These are phyloP conservation scores for Phascolomyces articulosus DNA, from an alignment of 371 early-diverging fungal species.

Conservation along the genomic window DNA sequence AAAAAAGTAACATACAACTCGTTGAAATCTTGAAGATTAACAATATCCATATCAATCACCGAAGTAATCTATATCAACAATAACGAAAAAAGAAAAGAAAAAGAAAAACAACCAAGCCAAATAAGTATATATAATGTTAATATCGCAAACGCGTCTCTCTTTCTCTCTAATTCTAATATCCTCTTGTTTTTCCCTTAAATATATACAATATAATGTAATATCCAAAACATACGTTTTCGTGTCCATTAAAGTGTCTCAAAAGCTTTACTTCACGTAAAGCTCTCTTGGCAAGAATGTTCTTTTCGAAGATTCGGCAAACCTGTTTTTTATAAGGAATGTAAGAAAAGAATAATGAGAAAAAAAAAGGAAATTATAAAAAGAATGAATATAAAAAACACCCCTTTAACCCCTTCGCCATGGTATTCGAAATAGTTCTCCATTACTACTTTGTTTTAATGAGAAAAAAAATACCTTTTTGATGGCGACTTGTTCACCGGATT, in stretches of 20 bases:
- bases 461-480: slow-evolving; percentile 87
- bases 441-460: too few relatives aligned
- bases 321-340: slow-evolving; percentile 7
- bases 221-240: slow-evolving; percentile 85
- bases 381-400: too few relatives aligned
- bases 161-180: not conserved
- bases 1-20: slow-evolving; percentile 89
- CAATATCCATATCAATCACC: slow-evolving; percentile 64
- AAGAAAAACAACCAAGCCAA: not conserved
- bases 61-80: slow-evolving; percentile 87
- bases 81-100: too few relatives aligned
- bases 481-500: slow-evolving; percentile 86
- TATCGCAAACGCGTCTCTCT: not conserved
- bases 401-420: too few relatives aligned
- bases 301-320: slow-evolving; percentile 70
- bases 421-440: too few relatives aligned
- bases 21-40: slow-evolving; percentile 68
- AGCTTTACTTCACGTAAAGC: slow-evolving; percentile 90
- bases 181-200: not conserved
- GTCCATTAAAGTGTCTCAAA: slow-evolving; percentile 86
- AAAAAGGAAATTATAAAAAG: too few relatives aligned
- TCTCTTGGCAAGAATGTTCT: slow-evolving; percentile 84
- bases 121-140: too few relatives aligned
- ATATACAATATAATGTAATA: too few relatives aligned
- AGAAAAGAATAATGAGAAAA: too few relatives aligned